A percentile compares a stretch with the other conserved stretches of the same genome.
Conservation (phyloP, 2,329 filamentous ascomycete genomes). For the Ceratocystis ficicola region DNA sequence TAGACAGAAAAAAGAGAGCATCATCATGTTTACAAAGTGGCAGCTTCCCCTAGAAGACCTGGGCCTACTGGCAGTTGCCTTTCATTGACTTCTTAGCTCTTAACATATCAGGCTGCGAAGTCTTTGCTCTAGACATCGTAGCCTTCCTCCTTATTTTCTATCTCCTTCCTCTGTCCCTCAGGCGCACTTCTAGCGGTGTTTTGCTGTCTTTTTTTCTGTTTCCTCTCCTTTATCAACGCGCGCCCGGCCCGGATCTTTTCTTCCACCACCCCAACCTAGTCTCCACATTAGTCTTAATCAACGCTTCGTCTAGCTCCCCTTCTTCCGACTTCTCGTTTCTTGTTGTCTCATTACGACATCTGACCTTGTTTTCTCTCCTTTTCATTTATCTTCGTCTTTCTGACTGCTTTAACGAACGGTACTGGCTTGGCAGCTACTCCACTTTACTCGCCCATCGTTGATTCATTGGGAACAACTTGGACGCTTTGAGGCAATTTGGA, state of each 20-base stretch:
- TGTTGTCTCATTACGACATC: not conserved
- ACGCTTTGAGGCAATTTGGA: conserved; percentile 5
- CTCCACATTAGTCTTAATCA: not conserved
- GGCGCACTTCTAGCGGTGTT: too few species aligned
- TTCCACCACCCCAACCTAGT: not conserved
- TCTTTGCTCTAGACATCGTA: not conserved
- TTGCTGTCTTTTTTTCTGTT: not conserved
- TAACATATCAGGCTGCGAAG: not conserved
- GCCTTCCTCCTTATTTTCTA: not conserved
- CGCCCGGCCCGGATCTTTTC: not conserved
- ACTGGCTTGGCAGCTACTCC: conserved; percentile 4
- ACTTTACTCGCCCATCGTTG: not conserved
- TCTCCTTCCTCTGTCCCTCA: not conserved
- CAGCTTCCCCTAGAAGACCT: too few species aligned
- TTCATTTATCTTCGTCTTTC: too few species aligned
- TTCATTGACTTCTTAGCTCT: not conserved
- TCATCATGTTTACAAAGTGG: too few species aligned
- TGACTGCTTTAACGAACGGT: not conserved
- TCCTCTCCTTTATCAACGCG: not conserved
- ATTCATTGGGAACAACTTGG: not conserved
- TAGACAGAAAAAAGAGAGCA: too few species aligned
- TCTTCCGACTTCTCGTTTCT: not conserved
- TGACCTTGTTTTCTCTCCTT: conserved; percentile 6
- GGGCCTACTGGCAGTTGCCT: not conserved
- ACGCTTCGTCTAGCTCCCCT: not conserved